Evolutionary conservation across 1,284 basidiomycete genomes (phyloP).

Genomic region (Cronartium ribicola): DNA sequence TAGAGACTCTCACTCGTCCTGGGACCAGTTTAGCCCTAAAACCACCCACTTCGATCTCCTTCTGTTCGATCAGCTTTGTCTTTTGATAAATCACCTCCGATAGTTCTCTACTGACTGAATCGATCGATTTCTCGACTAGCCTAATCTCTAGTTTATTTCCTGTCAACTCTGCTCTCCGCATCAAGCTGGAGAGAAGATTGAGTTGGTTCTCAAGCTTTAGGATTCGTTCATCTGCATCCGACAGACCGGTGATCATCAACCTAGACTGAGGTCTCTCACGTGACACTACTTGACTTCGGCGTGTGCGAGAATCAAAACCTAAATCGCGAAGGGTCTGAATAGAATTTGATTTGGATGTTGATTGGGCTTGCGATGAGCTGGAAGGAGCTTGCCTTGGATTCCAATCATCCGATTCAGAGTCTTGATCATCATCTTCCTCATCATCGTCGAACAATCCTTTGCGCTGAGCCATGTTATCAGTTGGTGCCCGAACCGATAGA

Average conservation of each 20-base stretch:
- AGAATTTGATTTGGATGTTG: neutral
- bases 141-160: conserved; percentile 80
- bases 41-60: conserved; percentile 65
- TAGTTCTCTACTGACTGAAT: conserved; percentile 73
- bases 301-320: neutral
- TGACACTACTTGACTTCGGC: conserved; percentile 36
- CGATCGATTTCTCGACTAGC: conserved; percentile 73
- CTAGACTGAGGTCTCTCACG: conserved; percentile 42
- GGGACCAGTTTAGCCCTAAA: conserved; percentile 63
- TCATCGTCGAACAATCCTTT: conserved; percentile 39
- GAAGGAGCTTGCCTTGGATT: neutral
- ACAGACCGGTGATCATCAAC: conserved; percentile 69
- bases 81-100: conserved; percentile 81
- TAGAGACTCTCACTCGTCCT: conserved; percentile 64
- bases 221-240: conserved; percentile 68
- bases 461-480: conserved; percentile 5
- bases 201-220: conserved; percentile 72
- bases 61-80: conserved; percentile 82
- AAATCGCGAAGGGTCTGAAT: neutral
- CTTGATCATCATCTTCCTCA: conserved; percentile 21
- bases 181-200: conserved; percentile 73
- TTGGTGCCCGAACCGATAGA: neutral
- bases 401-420: neutral
- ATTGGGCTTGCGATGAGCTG: neutral
- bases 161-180: conserved; percentile 88